These are phyloP conservation scores for Pulveroboletus sp. DNA, from an alignment of 768 basidiomycete genomes.

Conservation along the genomic window DNA sequence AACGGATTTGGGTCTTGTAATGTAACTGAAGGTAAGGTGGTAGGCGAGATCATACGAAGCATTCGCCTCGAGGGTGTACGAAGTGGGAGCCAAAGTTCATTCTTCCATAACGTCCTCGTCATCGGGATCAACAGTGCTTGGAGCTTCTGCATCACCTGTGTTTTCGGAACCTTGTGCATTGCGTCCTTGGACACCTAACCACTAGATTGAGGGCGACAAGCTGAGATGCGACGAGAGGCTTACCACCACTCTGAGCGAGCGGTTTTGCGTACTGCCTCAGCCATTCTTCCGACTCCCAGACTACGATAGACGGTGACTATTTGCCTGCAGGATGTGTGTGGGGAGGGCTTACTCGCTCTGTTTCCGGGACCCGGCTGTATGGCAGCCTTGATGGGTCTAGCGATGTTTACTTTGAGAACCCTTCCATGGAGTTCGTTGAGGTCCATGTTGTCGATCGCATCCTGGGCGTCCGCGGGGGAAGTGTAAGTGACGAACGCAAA, in stretches of 20 bases:
- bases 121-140: conserved; percentile 29
- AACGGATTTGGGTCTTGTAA: neutral
- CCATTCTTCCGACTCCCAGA: conserved; percentile 98
- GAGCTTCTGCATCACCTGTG: conserved; percentile 21
- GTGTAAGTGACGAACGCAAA: conserved; percentile 92
- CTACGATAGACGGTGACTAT: conserved; percentile 37
- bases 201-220: conserved; percentile 1
- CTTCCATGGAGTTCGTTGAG: conserved; percentile 81
- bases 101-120: conserved; percentile 67
- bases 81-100: conserved; percentile 28
- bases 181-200: conserved; percentile 54
- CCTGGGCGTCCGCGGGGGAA: conserved; percentile 80
- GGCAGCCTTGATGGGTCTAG: conserved; percentile 75
- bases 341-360: conserved; percentile 61
- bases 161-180: conserved; percentile 29
- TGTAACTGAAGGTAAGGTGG: neutral
- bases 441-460: conserved; percentile 99
- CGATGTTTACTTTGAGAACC: conserved; percentile 80
- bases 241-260: conserved; percentile 71
- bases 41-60: neutral
- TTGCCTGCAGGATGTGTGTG: neutral
- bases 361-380: conserved; percentile 63
- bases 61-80: neutral
- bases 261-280: conserved; percentile 78
- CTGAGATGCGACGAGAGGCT: conserved; percentile 13